Percentiles rank a stretch among this genome's conserved stretches.
phyloP scores from a whole-genome alignment of 495 filamentous ascomycete genomes.

The Cercophora scortea region DNA sequence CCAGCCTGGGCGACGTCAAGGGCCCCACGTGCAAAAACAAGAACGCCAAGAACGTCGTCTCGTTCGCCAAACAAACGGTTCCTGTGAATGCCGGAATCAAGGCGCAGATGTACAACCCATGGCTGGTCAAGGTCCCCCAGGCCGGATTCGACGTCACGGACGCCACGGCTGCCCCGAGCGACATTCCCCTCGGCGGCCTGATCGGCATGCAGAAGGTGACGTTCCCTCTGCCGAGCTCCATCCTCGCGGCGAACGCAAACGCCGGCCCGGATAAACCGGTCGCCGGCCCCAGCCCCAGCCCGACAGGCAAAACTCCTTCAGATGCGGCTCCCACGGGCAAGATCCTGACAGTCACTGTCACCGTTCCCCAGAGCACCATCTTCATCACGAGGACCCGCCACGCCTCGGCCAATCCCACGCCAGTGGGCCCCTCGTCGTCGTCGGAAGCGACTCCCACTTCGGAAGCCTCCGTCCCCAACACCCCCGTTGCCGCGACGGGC shows the following conservation, averaged over 20 bases:
- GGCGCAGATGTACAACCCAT: constrained; percentile 27
- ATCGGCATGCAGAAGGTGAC: constrained; percentile 6
- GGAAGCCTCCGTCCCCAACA: neutral
- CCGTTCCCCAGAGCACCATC: constrained; percentile 12
- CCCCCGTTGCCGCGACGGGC: neutral
- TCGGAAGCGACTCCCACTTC: neutral
- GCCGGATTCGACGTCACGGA: constrained; percentile 10
- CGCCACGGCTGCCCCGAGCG: constrained; percentile 8
- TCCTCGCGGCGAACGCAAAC: neutral
- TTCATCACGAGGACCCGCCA: constrained; percentile 6
- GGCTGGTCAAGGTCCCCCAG: constrained; percentile 27
- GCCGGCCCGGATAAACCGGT: neutral
- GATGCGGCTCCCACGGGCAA: neutral
- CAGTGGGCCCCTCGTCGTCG: neutral
- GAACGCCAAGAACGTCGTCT: constrained; percentile 9
- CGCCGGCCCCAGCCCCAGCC: neutral
- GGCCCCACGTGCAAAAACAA: constrained; percentile 14
- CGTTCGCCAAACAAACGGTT: constrained; percentile 19
- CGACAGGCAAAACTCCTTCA: neutral
- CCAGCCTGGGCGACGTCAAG: constrained; percentile 21
- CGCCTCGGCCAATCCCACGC: neutral
- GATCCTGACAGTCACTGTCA: constrained; percentile 15
- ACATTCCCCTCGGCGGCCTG: constrained; percentile 17
- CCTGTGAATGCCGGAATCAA: constrained; percentile 21
- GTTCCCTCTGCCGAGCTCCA: constrained; percentile 1